phyloP scores from a whole-genome alignment of 768 basidiomycete genomes.

The Leccinum longicurvipes region DNA sequence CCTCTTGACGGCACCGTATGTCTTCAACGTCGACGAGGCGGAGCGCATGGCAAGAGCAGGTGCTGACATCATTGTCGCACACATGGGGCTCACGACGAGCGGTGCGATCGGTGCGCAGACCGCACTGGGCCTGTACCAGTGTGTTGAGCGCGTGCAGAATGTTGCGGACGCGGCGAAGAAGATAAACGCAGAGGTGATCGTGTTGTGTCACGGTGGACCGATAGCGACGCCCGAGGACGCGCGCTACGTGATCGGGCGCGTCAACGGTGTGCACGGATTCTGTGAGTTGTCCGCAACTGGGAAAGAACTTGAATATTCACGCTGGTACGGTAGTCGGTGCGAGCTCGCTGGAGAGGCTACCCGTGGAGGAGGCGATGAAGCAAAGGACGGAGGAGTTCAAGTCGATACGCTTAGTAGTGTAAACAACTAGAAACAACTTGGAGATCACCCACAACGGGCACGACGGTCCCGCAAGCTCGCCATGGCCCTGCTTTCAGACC shows the following conservation, averaged over 20 bases:
- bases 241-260: slow-evolving; percentile 17
- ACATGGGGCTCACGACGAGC: slow-evolving; percentile 31
- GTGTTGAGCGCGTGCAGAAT: slow-evolving; percentile 17
- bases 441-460: slow-evolving; percentile 6
- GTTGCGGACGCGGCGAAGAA: slow-evolving; percentile 17
- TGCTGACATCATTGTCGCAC: slow-evolving; percentile 25
- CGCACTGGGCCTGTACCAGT: slow-evolving; percentile 19
- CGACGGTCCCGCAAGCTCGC: background rate
- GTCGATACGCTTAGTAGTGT: slow-evolving; percentile 19
- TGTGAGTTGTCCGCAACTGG: slow-evolving; percentile 9
- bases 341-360: slow-evolving; percentile 25
- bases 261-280: slow-evolving; percentile 22
- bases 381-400: slow-evolving; percentile 20
- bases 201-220: slow-evolving; percentile 24
- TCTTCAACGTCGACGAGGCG: slow-evolving; percentile 27
- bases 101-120: slow-evolving; percentile 27
- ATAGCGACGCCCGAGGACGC: slow-evolving; percentile 25
- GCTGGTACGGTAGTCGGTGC: slow-evolving; percentile 17
- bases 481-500: slow-evolving; percentile 45
- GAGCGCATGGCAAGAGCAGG: slow-evolving; percentile 24
- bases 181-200: slow-evolving; percentile 19
- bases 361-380: slow-evolving; percentile 24
- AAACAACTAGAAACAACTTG: slow-evolving; percentile 32
- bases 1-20: slow-evolving; percentile 27
- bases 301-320: background rate